A percentile compares a stretch with the other conserved stretches of the same genome.
These are phyloP conservation scores for Tympanopsis confertula DNA, from an alignment of 2,329 filamentous ascomycete species.

Conservation along the genomic window DNA sequence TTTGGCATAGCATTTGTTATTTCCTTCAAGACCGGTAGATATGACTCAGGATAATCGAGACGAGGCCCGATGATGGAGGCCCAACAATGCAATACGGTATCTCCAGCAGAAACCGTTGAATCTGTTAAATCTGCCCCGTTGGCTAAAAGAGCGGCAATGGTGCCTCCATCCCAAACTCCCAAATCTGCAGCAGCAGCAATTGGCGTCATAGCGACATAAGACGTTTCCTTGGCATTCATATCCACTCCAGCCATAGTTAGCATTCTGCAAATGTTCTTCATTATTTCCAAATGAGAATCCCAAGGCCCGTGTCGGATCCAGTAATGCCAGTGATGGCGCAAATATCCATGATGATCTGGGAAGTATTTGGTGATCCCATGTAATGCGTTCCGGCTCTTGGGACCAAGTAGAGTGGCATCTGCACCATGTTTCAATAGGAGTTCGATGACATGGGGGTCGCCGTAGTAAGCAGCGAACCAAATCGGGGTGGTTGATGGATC, in stretches of 20 bases:
- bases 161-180: slow-evolving; percentile 12
- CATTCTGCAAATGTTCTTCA: slow-evolving; percentile 6
- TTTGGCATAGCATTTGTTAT: slow-evolving; percentile 7
- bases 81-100: slow-evolving; percentile 12
- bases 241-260: neutral
- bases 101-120: slow-evolving; percentile 5
- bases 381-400: slow-evolving; percentile 10
- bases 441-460: slow-evolving; percentile 9
- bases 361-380: slow-evolving; percentile 11
- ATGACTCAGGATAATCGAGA: slow-evolving; percentile 11
- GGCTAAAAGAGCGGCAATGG: slow-evolving; percentile 9
- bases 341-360: slow-evolving; percentile 11
- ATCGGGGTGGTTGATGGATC: slow-evolving; percentile 12
- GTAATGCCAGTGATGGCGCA: slow-evolving; percentile 14
- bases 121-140: slow-evolving; percentile 9
- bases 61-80: slow-evolving; percentile 8
- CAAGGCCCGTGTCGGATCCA: slow-evolving; percentile 15
- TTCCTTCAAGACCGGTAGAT: slow-evolving; percentile 7
- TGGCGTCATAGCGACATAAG: slow-evolving; percentile 9
- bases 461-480: slow-evolving; percentile 9
- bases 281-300: slow-evolving; percentile 9
- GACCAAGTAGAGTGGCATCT: slow-evolving; percentile 8
- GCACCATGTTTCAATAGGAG: slow-evolving; percentile 6
- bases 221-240: slow-evolving; percentile 6
- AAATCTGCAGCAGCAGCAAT: slow-evolving; percentile 10